Base-by-base conservation (phyloP, 108 stramenopile species). In the Nitzschia palea region DNA sequence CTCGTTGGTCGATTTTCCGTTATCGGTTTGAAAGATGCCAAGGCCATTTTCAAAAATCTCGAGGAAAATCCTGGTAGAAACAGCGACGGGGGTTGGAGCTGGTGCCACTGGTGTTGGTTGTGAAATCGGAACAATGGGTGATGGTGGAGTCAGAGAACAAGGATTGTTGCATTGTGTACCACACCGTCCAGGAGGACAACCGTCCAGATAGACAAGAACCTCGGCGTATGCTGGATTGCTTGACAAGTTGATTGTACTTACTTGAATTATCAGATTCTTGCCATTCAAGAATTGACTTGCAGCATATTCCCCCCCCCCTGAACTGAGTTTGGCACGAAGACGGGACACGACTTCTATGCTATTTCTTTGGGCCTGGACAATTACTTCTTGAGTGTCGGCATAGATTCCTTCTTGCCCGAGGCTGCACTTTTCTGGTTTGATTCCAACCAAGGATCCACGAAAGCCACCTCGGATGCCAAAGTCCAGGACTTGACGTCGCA, bases 371-470 rank as follows among this genome's bases (percentile, higher is more conserved):
- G 80, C 71, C 34, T 62, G 29, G 48, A 80, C 64, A 43, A 45
- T 35, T 23, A 34, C 52, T 25, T 84, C 79, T 9, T 50, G 43
- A 15, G 80, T 84, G 32, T 62, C 83, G 27, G 20, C 22, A 29
- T 74, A 80, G 62, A 70, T 36, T 14, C 67, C 65, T 56, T 29
- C 6, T 44, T 55, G 5, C 18, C 31, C 40, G 47, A 12, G 35
- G 31, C 53, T n/a, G 48, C 45, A 17, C 44, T 29, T 44, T 29
- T 9, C 17, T 23, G 22, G 35, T 62, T 17, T 42, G 5, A 47
- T 28, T 42, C 65, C 68, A 33, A 66, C 43, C 33, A 66, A 36
- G 47, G 47, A 18, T 18, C n/a, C 47, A 4, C 18, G 8, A 20
- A 18, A 48, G 5, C 17, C 4, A 20, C 8, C 47, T 48, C 22